phyloP scores from a whole-genome alignment of 2,329 filamentous ascomycete species.

The Nemania abortiva region DNA sequence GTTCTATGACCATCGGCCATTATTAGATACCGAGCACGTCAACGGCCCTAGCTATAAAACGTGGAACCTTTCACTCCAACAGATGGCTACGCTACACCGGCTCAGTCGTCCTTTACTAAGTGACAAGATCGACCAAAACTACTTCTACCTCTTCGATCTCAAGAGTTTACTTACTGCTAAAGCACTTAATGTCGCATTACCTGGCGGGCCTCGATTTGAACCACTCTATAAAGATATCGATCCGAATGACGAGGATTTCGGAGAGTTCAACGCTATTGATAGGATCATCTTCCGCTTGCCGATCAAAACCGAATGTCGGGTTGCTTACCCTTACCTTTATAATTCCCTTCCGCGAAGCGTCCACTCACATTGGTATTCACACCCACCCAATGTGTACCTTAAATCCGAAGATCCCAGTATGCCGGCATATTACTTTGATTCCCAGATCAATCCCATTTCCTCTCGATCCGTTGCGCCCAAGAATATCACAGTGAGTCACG shows the following conservation, averaged over 20 bases:
- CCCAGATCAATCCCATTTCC: conserved; percentile 97
- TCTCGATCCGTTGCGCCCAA: conserved; percentile 93
- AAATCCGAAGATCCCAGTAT: conserved; percentile 88
- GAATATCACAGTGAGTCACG: conserved; percentile 90
- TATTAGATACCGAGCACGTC: conserved; percentile 91
- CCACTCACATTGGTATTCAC: conserved; percentile 90
- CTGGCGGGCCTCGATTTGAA: conserved; percentile 96
- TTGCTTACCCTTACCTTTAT: conserved; percentile 94
- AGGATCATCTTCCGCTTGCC: conserved; percentile 98
- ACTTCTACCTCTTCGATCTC: conserved; percentile 96
- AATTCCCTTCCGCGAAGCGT: conserved; percentile 97
- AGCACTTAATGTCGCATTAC: conserved; percentile 95
- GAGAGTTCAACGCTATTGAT: conserved; percentile 99
- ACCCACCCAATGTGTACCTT: conserved; percentile 93
- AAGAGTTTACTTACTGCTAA: conserved; percentile 97
- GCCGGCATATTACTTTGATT: conserved; percentile 97
- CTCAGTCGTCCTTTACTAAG: conserved; percentile 91
- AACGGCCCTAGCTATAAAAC: conserved; percentile 97
- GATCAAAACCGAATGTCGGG: conserved; percentile 94
- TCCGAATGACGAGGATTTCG: conserved; percentile 98
- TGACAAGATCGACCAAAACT: conserved; percentile 94
- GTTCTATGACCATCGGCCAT: conserved; percentile 95
- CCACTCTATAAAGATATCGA: conserved; percentile 98
- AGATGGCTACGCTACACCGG: conserved; percentile 96
- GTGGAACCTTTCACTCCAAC: conserved; percentile 92